Evolutionary conservation across 306 rosid genomes (phyloP).

Genomic region (Corylus heterophylla): DNA sequence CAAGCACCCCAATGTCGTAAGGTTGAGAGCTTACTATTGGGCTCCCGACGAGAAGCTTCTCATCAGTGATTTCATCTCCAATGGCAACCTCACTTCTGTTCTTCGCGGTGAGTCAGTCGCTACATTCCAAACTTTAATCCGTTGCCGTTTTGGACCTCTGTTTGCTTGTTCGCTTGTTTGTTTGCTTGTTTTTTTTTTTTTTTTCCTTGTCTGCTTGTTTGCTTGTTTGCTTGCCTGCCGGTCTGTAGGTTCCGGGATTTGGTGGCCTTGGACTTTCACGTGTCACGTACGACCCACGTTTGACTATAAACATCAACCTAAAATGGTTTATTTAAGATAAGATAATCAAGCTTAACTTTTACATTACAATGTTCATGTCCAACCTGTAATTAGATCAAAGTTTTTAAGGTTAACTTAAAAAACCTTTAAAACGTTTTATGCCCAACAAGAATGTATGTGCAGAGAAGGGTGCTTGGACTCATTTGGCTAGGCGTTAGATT

Average conservation of each 20-base stretch:
- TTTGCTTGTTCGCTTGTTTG: background rate
- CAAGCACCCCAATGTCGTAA: constrained; percentile 88
- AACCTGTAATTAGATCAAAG: no score
- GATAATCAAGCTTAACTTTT: no score
- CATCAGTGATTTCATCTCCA: constrained; percentile 86
- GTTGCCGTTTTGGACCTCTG: background rate
- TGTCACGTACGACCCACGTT: no score
- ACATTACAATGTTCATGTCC: no score
- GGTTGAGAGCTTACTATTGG: constrained; percentile 88
- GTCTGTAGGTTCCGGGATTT: background rate
- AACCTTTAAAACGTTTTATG: no score
- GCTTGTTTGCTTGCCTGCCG: no score
- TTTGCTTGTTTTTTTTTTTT: no score
- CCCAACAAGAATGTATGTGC: no score
- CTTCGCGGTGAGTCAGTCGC: constrained; percentile 59
- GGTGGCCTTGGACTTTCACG: background rate
- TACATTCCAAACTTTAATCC: background rate
- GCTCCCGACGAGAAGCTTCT: constrained; percentile 96
- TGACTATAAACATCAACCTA: no score
- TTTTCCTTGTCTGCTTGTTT: background rate
- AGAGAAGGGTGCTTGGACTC: background rate
- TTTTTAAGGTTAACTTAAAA: no score
- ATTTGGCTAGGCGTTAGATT: background rate
- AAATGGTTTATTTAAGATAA: no score
- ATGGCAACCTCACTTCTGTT: constrained; percentile 80